phyloP scores from a whole-genome alignment of 2,329 filamentous ascomycete genomes.

The Plectosphaerella cucumerina region DNA sequence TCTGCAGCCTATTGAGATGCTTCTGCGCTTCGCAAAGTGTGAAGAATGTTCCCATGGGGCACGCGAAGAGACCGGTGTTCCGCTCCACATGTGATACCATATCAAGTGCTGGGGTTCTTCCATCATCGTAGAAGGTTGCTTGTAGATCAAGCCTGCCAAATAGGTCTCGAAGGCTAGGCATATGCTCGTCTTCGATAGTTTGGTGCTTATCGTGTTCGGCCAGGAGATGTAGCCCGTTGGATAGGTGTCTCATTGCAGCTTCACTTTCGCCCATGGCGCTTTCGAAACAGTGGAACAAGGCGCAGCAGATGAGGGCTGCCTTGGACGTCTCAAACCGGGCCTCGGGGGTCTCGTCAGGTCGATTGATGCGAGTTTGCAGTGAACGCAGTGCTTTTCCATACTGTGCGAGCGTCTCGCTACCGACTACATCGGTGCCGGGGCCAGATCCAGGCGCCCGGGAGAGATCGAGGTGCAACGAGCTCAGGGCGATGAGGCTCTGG shows the following conservation, averaged over 20 bases:
- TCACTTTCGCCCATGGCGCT: conserved; percentile 8
- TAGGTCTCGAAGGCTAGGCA: background rate
- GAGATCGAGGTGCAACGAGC: conserved; percentile 9
- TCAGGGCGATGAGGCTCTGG: conserved; percentile 10
- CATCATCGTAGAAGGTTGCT: conserved; percentile 8
- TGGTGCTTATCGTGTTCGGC: background rate
- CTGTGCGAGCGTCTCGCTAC: background rate
- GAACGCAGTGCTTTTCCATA: conserved; percentile 10
- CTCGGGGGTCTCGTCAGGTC: background rate
- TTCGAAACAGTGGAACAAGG: conserved; percentile 12
- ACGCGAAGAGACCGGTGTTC: background rate
- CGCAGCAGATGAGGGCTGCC: conserved; percentile 8
- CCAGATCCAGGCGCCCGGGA: background rate
- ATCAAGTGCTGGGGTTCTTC: background rate
- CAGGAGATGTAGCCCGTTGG: conserved; percentile 4
- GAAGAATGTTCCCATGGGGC: background rate
- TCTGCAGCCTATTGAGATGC: conserved; percentile 3
- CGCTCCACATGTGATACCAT: background rate
- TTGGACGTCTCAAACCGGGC: background rate
- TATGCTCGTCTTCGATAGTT: background rate
- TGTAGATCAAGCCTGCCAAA: conserved; percentile 9
- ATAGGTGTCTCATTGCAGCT: conserved; percentile 9
- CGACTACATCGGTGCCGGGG: background rate
- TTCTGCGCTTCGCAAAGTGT: conserved; percentile 2
- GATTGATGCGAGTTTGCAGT: conserved; percentile 6